Base-by-base conservation (phyloP, 495 filamentous ascomycete genomes). In the Xylaria cubensis region DNA sequence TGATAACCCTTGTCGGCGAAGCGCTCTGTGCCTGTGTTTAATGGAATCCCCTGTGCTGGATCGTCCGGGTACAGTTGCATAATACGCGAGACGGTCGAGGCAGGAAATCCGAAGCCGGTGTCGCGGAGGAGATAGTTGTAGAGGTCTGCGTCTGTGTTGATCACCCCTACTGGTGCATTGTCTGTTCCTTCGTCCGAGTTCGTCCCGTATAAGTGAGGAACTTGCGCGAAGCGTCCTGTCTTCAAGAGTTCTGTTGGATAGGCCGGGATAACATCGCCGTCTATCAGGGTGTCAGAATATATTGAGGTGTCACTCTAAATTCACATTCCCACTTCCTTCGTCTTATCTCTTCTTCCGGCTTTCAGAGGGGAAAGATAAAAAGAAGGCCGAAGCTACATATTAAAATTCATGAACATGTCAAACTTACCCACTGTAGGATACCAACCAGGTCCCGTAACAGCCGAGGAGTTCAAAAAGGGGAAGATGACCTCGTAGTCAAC, bases 121-220 rank as follows among this genome's bases (percentile, higher is more conserved):
- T 42, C 53, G 15, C 67, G 74, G 39, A 74, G 72, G 10, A 87
- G 77, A 58, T 72, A 78, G 24, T 64, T 48, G 26, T 74, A 66
- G 39, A 88, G 83, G 29, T 89, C 79, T 4, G 65, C 63, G 56
- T 79, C 80, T 3, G 80, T 88, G 74, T 88, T 84, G 64, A 88
- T 81, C 10, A 41, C 19, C 19, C 80, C 82, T 13, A 64, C 64
- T 3, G 79, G 78, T 1, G 86, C 86, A 69, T 91, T 91, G 15
- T 89, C 82, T 2, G 88, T 90, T 6, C 90, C 90, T 62, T 92
- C 90, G 77, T 92, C 90, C 46, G 87, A 81, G 64, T 86, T 89
- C 39, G 89, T 87, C 17, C 90, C 90, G 55, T 84, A 77, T 53
- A 92, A 85, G 72, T 91, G 82, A 3, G 88, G 87, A 1, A 92